These are phyloP conservation scores for Aspergillus sp. DNA, from an alignment of 2,329 filamentous ascomycete genomes.

Conservation along the genomic window DNA sequence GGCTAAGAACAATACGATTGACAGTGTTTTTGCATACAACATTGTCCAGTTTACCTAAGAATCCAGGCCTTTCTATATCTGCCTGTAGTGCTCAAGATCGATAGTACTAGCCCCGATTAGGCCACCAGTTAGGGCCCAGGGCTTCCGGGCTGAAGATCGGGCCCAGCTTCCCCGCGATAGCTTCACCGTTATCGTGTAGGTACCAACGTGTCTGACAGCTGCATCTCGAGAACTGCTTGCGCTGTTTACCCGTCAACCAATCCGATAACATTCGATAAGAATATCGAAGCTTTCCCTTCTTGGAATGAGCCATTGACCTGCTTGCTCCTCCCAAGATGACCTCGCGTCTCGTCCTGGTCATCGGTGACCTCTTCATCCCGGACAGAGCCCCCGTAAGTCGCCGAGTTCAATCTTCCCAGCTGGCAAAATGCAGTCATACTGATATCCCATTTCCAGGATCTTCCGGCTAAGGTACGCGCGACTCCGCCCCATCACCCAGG, in stretches of 20 bases:
- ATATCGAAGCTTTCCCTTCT: neutral
- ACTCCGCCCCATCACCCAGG: conserved; percentile 1
- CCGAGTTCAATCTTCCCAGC: conserved; percentile 17
- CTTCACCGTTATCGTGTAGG: conserved; percentile 19
- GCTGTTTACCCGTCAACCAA: conserved; percentile 8
- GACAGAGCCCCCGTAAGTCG: conserved; percentile 75
- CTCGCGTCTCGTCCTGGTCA: conserved; percentile 87
- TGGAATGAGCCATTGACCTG: conserved; percentile 37
- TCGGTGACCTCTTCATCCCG: conserved; percentile 92
- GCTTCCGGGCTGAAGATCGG: conserved; percentile 8
- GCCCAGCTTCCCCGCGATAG: conserved; percentile 29
- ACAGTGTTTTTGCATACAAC: neutral
- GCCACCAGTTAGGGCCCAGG: conserved; percentile 23
- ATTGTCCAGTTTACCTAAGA: neutral
- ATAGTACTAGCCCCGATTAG: neutral
- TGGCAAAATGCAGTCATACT: conserved; percentile 21
- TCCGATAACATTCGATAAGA: neutral
- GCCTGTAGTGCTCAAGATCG: neutral
- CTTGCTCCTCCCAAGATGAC: conserved; percentile 59
- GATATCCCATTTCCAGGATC: conserved; percentile 59
- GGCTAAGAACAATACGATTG: neutral
- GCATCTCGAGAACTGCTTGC: conserved; percentile 9
- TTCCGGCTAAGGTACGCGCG: conserved; percentile 76
- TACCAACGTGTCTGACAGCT: conserved; percentile 13
- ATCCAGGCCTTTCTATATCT: neutral